A percentile compares a stretch with the other conserved stretches of the same genome.
phyloP scores from a whole-genome alignment of 1,284 basidiomycete genomes.

The Uromyces viciae-fabae region DNA sequence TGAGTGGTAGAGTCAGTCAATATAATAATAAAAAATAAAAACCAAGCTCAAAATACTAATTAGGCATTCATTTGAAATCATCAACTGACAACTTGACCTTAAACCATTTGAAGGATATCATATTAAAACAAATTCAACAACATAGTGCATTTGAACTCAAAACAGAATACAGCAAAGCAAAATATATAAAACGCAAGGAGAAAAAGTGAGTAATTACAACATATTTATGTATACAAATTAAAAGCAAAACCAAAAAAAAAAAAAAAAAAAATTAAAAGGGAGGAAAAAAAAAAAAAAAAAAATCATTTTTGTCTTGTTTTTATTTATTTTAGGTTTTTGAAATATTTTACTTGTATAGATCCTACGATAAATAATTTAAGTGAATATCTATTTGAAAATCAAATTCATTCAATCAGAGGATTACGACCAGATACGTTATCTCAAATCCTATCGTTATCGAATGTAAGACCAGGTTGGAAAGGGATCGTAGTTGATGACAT shows the following conservation, averaged over 20 bases:
- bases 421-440: constrained; percentile 82
- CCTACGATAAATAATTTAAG: constrained; percentile 83
- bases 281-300: not conserved
- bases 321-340: constrained; percentile 66
- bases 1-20: constrained; percentile 49
- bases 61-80: too few species aligned
- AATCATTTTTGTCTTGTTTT: not conserved
- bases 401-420: constrained; percentile 64
- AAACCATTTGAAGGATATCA: constrained; percentile 65
- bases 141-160: constrained; percentile 85
- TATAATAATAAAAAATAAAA: too few species aligned
- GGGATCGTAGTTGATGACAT: constrained; percentile 90
- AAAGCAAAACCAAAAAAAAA: not conserved
- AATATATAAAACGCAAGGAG: constrained; percentile 89
- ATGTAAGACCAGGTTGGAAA: constrained; percentile 76
- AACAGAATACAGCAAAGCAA: constrained; percentile 94
- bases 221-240: not conserved
- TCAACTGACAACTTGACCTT: not conserved
- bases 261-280: not conserved
- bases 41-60: too few species aligned
- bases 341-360: constrained; percentile 79
- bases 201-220: constrained; percentile 63
- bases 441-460: constrained; percentile 78
- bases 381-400: constrained; percentile 74
- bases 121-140: constrained; percentile 81